A percentile compares a stretch with the other conserved stretches of the same genome.
phyloP scores from a whole-genome alignment of 352 stramenopile species.

The Globisporangium takayamanum region DNA sequence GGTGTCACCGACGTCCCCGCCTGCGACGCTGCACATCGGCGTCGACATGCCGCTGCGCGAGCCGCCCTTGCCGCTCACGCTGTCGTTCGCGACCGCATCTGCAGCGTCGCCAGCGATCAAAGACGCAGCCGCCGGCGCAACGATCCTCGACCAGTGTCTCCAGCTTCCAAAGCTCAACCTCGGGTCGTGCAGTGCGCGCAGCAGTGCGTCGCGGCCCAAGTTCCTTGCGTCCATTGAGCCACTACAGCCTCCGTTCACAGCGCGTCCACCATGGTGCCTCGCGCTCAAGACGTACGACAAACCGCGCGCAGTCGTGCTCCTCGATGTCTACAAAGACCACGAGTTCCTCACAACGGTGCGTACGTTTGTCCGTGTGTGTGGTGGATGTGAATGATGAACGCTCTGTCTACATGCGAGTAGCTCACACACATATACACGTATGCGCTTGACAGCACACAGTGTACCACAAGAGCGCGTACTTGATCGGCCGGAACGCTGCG shows the following conservation, averaged over 20 bases:
- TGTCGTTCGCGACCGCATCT: slow-evolving; percentile 3
- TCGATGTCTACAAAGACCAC: slow-evolving; percentile 82
- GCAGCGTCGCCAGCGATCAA: background rate
- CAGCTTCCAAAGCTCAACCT: slow-evolving; percentile 66
- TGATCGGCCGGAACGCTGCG: slow-evolving; percentile 67
- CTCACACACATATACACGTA: background rate
- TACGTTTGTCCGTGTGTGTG: slow-evolving; percentile 2
- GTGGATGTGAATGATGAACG: background rate
- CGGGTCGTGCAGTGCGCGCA: slow-evolving; percentile 17
- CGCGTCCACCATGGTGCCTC: slow-evolving; percentile 43
- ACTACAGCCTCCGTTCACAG: slow-evolving; percentile 58
- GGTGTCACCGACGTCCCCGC: background rate
- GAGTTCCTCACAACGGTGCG: slow-evolving; percentile 69
- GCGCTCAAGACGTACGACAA: slow-evolving; percentile 24
- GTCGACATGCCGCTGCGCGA: slow-evolving; percentile 17
- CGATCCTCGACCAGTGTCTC: slow-evolving; percentile 42
- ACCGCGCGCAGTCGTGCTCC: slow-evolving; percentile 46
- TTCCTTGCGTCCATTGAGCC: slow-evolving; percentile 65
- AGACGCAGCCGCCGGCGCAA: background rate
- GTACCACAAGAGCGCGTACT: slow-evolving; percentile 67
- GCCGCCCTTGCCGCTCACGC: slow-evolving; percentile 9
- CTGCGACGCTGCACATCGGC: slow-evolving; percentile 12
- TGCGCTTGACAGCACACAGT: slow-evolving; percentile 49
- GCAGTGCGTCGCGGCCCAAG: slow-evolving; percentile 40
- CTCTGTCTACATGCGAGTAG: background rate